Percentiles rank a stretch among this genome's conserved stretches.
These are phyloP conservation scores for Ophiocordyceps camponoti-rufipedis DNA, from an alignment of 2,329 filamentous ascomycete genomes.

Conservation along the genomic window DNA sequence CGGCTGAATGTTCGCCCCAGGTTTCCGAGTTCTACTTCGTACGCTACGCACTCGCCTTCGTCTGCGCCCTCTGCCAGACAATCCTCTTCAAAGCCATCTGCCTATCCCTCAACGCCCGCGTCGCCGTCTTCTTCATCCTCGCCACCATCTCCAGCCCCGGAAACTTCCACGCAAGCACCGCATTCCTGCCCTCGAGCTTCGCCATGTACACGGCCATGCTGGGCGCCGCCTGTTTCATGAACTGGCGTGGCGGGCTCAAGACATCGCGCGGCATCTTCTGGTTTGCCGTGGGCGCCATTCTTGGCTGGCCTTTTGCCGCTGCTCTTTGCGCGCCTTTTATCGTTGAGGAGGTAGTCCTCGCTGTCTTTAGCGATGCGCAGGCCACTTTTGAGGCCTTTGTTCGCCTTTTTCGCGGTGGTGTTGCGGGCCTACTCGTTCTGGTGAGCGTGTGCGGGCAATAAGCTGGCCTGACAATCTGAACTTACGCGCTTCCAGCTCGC, in stretches of 20 bases:
- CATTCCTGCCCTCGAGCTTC: conserved; percentile 85
- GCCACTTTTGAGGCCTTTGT: conserved; percentile 39
- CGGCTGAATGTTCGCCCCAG: conserved; percentile 10
- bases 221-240: conserved; percentile 76
- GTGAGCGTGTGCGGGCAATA: conserved; percentile 26
- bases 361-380: conserved; percentile 33
- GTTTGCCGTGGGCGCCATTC: conserved; percentile 68
- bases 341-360: conserved; percentile 51
- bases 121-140: conserved; percentile 71
- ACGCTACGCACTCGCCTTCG: conserved; percentile 52
- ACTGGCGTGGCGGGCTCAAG: conserved; percentile 64
- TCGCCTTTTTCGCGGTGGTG: conserved; percentile 47
- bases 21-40: conserved; percentile 74
- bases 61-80: conserved; percentile 69
- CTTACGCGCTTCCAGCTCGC: conserved; percentile 26
- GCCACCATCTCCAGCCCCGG: conserved; percentile 66
- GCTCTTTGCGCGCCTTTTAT: conserved; percentile 70
- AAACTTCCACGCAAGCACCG: conserved; percentile 79
- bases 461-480: not conserved
- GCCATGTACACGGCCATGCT: conserved; percentile 90
- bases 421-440: conserved; percentile 49
- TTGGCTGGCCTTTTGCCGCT: conserved; percentile 90
- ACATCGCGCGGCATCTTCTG: conserved; percentile 75
- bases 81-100: conserved; percentile 64
- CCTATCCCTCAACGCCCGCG: conserved; percentile 58